Evolutionary conservation across 805 yeast species (phyloP).

Genomic region (Wickerhamomyces subpelliculosus): DNA sequence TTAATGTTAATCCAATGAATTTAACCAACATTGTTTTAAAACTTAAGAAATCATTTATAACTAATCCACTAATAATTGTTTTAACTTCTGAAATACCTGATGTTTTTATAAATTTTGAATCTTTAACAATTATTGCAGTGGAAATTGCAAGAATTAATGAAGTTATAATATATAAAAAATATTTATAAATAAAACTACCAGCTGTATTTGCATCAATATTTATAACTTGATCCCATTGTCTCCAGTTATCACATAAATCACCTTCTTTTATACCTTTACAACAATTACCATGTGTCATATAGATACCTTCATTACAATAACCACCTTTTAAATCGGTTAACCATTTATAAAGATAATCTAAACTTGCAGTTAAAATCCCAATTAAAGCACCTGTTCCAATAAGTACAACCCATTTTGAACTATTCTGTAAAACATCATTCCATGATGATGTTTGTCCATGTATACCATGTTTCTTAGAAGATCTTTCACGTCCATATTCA

Average conservation of each 20-base stretch:
- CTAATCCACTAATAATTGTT: slow-evolving; percentile 59
- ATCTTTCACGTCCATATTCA: slow-evolving; percentile 28
- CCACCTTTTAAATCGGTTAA: slow-evolving; percentile 50
- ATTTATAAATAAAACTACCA: slow-evolving; percentile 25
- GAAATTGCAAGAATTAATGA: slow-evolving; percentile 32
- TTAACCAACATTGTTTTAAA: slow-evolving; percentile 47
- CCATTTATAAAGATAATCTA: slow-evolving; percentile 44
- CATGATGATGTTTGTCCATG: neutral
- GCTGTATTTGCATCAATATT: slow-evolving; percentile 18
- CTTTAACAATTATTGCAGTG: slow-evolving; percentile 24
- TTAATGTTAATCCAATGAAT: slow-evolving; percentile 49
- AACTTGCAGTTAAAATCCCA: slow-evolving; percentile 41
- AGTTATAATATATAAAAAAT: slow-evolving; percentile 29
- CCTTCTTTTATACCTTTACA: slow-evolving; percentile 24
- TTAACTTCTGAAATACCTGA: slow-evolving; percentile 76
- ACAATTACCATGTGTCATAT: slow-evolving; percentile 20
- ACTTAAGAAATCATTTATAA: slow-evolving; percentile 46
- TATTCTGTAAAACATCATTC: slow-evolving; percentile 6
- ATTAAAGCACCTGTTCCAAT: slow-evolving; percentile 37
- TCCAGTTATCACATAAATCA: slow-evolving; percentile 27
- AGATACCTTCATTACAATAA: slow-evolving; percentile 31
- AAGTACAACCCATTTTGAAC: slow-evolving; percentile 40
- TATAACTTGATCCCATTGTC: slow-evolving; percentile 25
- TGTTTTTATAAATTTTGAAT: slow-evolving; percentile 33
- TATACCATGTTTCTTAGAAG: neutral